phyloP scores from a whole-genome alignment of 768 basidiomycete species.

The Suillus bovinus region DNA sequence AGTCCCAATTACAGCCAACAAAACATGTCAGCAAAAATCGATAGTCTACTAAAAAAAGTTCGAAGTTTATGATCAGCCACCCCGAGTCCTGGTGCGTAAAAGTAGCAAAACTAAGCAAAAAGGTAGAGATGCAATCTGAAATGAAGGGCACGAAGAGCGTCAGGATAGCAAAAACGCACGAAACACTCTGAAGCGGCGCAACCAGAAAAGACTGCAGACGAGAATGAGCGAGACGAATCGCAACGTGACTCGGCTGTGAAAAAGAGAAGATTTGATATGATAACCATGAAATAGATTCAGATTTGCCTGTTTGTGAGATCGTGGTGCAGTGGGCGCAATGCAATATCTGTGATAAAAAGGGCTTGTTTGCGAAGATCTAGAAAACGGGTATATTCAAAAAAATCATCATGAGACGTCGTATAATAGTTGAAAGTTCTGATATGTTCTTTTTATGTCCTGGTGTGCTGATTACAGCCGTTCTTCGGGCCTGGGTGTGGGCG shows the following conservation, averaged over 20 bases:
- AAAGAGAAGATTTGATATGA: slow-evolving; percentile 30
- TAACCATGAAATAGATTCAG: slow-evolving; percentile 35
- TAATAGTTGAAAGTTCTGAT: slow-evolving; percentile 24
- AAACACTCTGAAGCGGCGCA: slow-evolving; percentile 16
- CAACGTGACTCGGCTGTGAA: slow-evolving; percentile 24
- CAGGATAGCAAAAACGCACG: slow-evolving; percentile 27
- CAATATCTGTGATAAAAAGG: slow-evolving; percentile 32
- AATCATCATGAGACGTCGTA: slow-evolving; percentile 37
- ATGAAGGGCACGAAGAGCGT: neutral
- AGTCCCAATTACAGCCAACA: slow-evolving; percentile 31
- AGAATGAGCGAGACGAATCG: slow-evolving; percentile 20
- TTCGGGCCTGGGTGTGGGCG: slow-evolving; percentile 43
- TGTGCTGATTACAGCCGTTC: slow-evolving; percentile 29
- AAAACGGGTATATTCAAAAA: slow-evolving; percentile 33
- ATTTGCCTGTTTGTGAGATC: slow-evolving; percentile 25
- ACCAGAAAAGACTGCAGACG: slow-evolving; percentile 17
- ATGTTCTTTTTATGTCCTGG: slow-evolving; percentile 13
- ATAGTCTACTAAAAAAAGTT: slow-evolving; percentile 11
- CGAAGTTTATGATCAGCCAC: slow-evolving; percentile 20
- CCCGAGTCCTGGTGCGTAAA: slow-evolving; percentile 20
- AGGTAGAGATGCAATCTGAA: slow-evolving; percentile 12
- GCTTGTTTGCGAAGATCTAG: slow-evolving; percentile 34
- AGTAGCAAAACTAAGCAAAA: slow-evolving; percentile 7
- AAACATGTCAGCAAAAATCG: slow-evolving; percentile 27
- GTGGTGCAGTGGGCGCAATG: slow-evolving; percentile 29